phyloP scores from a whole-genome alignment of 768 basidiomycete genomes.

The Hemileccinum impolitum region DNA sequence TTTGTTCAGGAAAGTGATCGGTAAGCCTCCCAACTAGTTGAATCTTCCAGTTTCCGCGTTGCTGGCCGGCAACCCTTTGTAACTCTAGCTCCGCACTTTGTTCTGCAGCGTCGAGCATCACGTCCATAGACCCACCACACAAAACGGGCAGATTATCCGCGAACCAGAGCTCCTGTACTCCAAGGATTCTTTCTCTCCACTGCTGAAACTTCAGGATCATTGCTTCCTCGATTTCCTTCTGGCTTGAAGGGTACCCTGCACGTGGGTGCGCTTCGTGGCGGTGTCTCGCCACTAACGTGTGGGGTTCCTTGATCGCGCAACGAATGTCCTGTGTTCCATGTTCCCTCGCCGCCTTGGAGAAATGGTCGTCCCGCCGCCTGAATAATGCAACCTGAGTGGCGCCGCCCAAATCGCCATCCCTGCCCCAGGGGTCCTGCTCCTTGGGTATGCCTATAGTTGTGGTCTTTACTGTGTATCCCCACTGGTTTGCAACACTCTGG shows the following conservation, averaged over 20 bases:
- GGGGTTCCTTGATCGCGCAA: conserved; percentile 26
- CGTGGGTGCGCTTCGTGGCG: conserved; percentile 49
- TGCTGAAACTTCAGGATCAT: conserved; percentile 55
- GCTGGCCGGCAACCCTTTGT: conserved; percentile 16
- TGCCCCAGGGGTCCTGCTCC: conserved; percentile 68
- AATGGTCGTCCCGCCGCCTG: conserved; percentile 39
- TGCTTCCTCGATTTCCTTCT: conserved; percentile 45
- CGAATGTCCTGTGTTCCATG: conserved; percentile 6
- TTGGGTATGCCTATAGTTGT: conserved; percentile 56
- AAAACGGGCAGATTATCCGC: conserved; percentile 34
- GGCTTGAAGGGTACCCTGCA: conserved; percentile 40
- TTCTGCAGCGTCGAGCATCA: conserved; percentile 26
- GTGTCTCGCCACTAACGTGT: conserved; percentile 48
- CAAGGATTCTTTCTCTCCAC: conserved; percentile 45
- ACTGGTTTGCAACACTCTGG: conserved; percentile 47
- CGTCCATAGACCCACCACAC: conserved; percentile 34
- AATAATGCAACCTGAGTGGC: conserved; percentile 71
- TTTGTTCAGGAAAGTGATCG: conserved; percentile 3
- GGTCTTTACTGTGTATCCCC: conserved; percentile 69
- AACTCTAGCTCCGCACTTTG: conserved; percentile 24
- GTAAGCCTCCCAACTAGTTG: conserved; percentile 22
- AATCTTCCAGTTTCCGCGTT: conserved; percentile 30
- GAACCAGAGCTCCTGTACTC: conserved; percentile 45
- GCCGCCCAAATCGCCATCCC: conserved; percentile 59
- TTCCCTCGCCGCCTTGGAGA: conserved; percentile 32